Base-by-base conservation (phyloP, 306 rosid species). In the Senna tora region DNA sequence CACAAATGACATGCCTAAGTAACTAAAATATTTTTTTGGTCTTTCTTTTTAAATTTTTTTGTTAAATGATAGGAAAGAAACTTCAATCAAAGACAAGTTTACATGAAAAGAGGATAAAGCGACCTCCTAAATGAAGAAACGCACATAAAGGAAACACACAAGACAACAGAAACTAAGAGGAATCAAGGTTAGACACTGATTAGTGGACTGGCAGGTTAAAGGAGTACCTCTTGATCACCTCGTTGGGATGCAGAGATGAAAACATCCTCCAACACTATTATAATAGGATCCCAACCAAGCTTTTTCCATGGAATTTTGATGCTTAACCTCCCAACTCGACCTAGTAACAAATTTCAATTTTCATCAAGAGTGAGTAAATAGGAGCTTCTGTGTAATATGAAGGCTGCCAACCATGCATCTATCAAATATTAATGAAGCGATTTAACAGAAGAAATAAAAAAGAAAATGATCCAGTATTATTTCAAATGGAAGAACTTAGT, bases 241-340 rank as follows among this genome's bases (percentile, higher is more conserved):
- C 97, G 86, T 67, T 86, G 93, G 53, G 98, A 84, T 54, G 96
- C 94, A 78, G 84, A 89, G 80, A 94, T 62, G 77, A 83, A 94
- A 34, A 91, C 86, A 79, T 89, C 88, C 79, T 94, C 98, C 65
- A 94, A 82, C 68, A 78, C 67, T 41, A 94, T 91, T 60, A 91
- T 85, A 78, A 91, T 82, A 45, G 98, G 96, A 39, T 91, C 96
- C 97, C 98, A 84, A 14, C 93, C 93, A 52, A 93, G 94, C 92
- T 82, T 91, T 81, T 89, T 94, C 98, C 98, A 94, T 39, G 98
- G 97, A 83, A 94, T 91, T 84, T 87, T 91, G 74, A 94, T 91
- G 89, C 98, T 94, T 79, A 94, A 81, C 85, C 80, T 89, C 71
- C 98, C 98, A 73, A 89, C 89, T 76, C 87, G 95, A 64, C 98